A percentile compares a stretch with the other conserved stretches of the same genome.
phyloP scores from a whole-genome alignment of 192 early-diverging fungal genomes.

The Coemansia javaensis region DNA sequence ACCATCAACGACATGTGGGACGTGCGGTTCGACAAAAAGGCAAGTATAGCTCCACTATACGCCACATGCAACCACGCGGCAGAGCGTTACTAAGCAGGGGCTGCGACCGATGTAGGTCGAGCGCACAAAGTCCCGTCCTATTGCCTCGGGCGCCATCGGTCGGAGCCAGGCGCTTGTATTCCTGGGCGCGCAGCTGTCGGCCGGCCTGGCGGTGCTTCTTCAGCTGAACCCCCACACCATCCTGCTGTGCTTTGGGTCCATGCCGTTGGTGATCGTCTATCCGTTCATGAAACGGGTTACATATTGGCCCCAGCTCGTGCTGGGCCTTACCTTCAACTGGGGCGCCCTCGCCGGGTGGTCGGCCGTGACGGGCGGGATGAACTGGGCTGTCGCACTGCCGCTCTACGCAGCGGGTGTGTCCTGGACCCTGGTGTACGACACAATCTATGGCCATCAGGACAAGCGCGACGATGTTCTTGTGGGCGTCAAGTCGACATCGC shows the following conservation, averaged over 20 bases:
- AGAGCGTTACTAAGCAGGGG: not conserved
- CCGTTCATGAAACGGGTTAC: conserved; percentile 95
- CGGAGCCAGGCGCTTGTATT: conserved; percentile 68
- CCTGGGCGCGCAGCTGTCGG: conserved; percentile 71
- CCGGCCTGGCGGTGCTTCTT: conserved; percentile 76
- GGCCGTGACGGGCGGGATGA: conserved; percentile 63
- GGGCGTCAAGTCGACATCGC: conserved; percentile 88
- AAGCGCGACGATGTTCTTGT: conserved; percentile 82
- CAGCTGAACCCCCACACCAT: conserved; percentile 91
- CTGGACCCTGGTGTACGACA: conserved; percentile 96
- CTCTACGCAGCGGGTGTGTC: conserved; percentile 79
- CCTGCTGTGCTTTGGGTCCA: conserved; percentile 70
- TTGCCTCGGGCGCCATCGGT: conserved; percentile 73
- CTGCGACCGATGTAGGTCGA: conserved; percentile 61
- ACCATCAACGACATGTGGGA: conserved; percentile 98
- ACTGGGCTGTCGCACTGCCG: conserved; percentile 71
- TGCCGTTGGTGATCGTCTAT: conserved; percentile 73
- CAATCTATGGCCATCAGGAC: conserved; percentile 96
- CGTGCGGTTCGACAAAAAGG: conserved; percentile 74
- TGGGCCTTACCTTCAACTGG: conserved; percentile 92
- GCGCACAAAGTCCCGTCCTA: conserved; percentile 73
- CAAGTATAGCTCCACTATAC: conserved; percentile 1
- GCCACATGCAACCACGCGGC: not conserved
- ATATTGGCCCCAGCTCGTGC: conserved; percentile 88
- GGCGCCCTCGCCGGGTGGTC: conserved; percentile 86